Evolutionary conservation across 371 early-diverging fungal species (phyloP), one percentile per base, ranked within the genome.

Genomic region (Mucor indicus): DNA sequence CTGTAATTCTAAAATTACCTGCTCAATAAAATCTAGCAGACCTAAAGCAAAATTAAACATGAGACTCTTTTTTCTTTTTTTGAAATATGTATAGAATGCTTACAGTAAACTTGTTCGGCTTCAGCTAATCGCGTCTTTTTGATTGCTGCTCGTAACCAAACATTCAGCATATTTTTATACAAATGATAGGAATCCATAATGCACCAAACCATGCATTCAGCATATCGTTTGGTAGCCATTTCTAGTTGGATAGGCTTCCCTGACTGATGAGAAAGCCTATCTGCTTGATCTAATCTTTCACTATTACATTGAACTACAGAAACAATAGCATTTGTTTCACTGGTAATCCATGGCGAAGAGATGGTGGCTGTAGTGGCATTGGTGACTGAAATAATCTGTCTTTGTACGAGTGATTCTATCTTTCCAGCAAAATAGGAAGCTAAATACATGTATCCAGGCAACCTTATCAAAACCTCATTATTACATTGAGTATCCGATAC

Each of bases 31-130:
- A 53, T 78, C 79, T 27, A 78, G 55, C 13, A 78, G 38, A 48
- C 57, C 57, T 57, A 48, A 5, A 20, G 10, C 22, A 25, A 37
- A 32, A 25, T 1, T n/a, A n/a, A n/a, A n/a, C n/a, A 22, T 44
- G 8, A 30, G 8, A 38, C 24, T 38, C 1, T 40, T 4, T 23
- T n/a, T 8, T 3, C 16, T 16, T 33, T n/a, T 21, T 13, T 16
- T n/a, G 19, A n/a, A 22, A 41, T 10, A n/a, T 0, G 7, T 8
- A 15, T 1, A 44, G 5, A 13, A 17, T 1, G 52, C 63, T 60
- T 55, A 67, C 82, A 77, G 51, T 72, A 81, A 11, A 79, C 74
- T 22, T 77, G 74, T 50, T 75, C 77, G 2, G 73, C 72, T 33
- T 67, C 72, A 36, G 68, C 69, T 19, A 78, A 51, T 5, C 70